Conservation (phyloP, 116 monocot species). For the Cymodocea nodosa region DNA sequence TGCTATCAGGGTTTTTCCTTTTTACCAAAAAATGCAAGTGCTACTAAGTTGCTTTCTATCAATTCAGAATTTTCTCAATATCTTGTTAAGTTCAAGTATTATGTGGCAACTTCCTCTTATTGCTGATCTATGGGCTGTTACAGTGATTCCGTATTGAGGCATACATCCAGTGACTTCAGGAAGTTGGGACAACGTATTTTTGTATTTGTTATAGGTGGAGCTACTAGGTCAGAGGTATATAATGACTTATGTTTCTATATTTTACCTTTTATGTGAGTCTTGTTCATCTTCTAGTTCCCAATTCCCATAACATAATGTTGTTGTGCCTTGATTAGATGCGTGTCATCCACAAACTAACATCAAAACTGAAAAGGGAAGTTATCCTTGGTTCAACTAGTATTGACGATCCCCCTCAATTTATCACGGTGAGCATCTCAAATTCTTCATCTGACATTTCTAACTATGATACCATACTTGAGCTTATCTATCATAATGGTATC, state of each 20-base stretch:
- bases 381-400: conserved; percentile 87
- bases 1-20: neutral
- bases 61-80: neutral
- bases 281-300: neutral
- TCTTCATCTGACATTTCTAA: neutral
- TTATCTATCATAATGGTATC: no score
- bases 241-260: neutral
- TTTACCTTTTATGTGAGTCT: neutral
- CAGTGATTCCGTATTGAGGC: conserved; percentile 76
- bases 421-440: conserved; percentile 39
- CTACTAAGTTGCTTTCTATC: neutral
- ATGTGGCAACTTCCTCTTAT: neutral
- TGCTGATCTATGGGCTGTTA: conserved; percentile 7
- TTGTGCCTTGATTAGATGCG: conserved; percentile 34
- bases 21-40: neutral
- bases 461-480: no score
- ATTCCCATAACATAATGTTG: conserved; percentile 1
- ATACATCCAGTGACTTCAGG: conserved; percentile 74
- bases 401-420: conserved; percentile 84
- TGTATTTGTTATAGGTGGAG: conserved; percentile 91
- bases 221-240: conserved; percentile 90
- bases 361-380: conserved; percentile 75
- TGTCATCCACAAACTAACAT: conserved; percentile 68
- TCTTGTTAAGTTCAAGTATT: neutral
- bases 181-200: conserved; percentile 94